Percentiles rank a stretch among this genome's conserved stretches.
Evolutionary conservation across 768 basidiomycete genomes (phyloP).

Genomic region (Inosperma sp.): DNA sequence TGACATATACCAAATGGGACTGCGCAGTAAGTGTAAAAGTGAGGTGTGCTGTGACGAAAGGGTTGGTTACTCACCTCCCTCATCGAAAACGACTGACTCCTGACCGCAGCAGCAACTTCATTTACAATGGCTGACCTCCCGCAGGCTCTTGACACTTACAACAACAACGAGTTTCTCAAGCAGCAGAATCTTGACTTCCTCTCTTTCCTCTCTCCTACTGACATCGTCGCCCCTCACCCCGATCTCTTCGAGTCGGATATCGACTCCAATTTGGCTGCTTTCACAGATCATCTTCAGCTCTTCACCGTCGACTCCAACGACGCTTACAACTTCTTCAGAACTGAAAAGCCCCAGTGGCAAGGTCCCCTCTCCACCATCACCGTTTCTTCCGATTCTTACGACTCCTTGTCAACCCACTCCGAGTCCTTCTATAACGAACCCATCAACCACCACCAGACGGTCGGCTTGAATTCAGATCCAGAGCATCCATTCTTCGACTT

Average conservation of each 20-base stretch:
- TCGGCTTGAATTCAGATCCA: too few relatives aligned
- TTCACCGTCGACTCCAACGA: conserved; percentile 61
- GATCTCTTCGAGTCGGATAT: conserved; percentile 83
- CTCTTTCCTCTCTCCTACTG: conserved; percentile 63
- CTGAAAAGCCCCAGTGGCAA: conserved; percentile 58
- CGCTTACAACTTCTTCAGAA: conserved; percentile 59
- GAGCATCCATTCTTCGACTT: conserved; percentile 53
- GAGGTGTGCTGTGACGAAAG: neutral
- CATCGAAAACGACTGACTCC: conserved; percentile 4
- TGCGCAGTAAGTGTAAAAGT: conserved; percentile 10
- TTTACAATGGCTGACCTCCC: conserved; percentile 10
- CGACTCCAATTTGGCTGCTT: conserved; percentile 62
- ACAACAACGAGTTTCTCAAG: conserved; percentile 34
- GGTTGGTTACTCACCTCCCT: conserved; percentile 9
- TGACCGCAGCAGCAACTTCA: conserved; percentile 10
- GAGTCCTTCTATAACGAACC: conserved; percentile 66
- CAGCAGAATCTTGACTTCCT: conserved; percentile 55
- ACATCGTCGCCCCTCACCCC: conserved; percentile 72
- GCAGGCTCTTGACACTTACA: conserved; percentile 9
- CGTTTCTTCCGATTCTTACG: conserved; percentile 74
- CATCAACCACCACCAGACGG: conserved; percentile 33
- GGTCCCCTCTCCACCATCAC: conserved; percentile 72
- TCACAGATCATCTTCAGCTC: conserved; percentile 62
- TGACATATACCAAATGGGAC: conserved; percentile 1
- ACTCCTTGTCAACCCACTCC: conserved; percentile 62